A percentile compares a stretch with the other conserved stretches of the same genome.
phyloP scores from a whole-genome alignment of 352 stramenopile genomes.

The Pythium periplocum region DNA sequence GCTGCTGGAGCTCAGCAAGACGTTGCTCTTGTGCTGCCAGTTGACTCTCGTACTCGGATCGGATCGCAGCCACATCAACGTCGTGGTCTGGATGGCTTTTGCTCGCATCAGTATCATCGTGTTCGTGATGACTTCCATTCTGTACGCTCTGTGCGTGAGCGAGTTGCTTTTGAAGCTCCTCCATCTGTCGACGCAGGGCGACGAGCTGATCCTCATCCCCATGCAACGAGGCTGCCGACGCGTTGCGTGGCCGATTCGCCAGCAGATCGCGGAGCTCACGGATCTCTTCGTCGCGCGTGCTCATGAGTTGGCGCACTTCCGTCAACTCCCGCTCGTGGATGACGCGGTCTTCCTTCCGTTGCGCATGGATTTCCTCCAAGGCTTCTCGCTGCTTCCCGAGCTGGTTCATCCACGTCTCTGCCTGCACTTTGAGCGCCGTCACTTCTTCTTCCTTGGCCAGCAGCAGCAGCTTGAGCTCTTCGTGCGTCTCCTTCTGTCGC shows the following conservation, averaged over 20 bases:
- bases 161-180: constrained; percentile 4
- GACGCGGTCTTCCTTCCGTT: constrained; percentile 12
- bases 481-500: constrained; percentile 32
- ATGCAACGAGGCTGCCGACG: no score
- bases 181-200: constrained; percentile 23
- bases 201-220: not conserved
- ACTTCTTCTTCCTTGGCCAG: constrained; percentile 39
- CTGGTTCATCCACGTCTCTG: constrained; percentile 23
- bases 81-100: no score
- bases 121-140: no score
- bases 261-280: constrained; percentile 17
- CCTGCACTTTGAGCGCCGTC: constrained; percentile 25
- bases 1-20: not conserved
- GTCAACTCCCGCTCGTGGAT: constrained; percentile 7
- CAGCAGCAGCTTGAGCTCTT: constrained; percentile 39
- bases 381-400: constrained; percentile 24
- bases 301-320: constrained; percentile 12
- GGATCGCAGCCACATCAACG: no score
- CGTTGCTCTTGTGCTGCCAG: no score
- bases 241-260: constrained; percentile 8
- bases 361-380: constrained; percentile 7
- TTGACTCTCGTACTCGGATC: no score
- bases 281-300: constrained; percentile 2
- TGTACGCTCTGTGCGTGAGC: no score
- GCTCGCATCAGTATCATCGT: no score